phyloP scores from a whole-genome alignment of 495 filamentous ascomycete genomes.

The Aspergillus bridgeri region DNA sequence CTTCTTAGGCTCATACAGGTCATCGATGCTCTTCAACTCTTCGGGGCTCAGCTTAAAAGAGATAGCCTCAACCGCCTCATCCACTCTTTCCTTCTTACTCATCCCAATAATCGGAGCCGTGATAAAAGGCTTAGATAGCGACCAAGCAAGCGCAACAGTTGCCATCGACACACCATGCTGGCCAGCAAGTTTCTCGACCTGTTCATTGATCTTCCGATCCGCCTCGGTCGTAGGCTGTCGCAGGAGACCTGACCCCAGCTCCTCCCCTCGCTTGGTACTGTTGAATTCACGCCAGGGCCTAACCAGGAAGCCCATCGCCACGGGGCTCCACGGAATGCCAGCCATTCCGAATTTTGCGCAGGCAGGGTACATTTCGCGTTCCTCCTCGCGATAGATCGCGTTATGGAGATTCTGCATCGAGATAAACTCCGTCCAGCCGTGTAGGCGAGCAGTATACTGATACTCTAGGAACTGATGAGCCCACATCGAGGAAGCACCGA shows the following conservation, averaged over 20 bases:
- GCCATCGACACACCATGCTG: constrained; percentile 56
- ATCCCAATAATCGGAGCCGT: constrained; percentile 63
- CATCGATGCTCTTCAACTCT: constrained; percentile 59
- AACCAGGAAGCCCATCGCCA: constrained; percentile 43
- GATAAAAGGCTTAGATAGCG: constrained; percentile 45
- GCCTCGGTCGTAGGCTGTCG: constrained; percentile 20
- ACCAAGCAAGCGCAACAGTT: constrained; percentile 64
- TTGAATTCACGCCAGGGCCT: constrained; percentile 24
- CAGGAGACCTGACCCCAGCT: constrained; percentile 4
- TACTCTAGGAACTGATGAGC: constrained; percentile 61
- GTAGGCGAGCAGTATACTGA: constrained; percentile 57
- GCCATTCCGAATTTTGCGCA: constrained; percentile 65
- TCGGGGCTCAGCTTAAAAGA: constrained; percentile 50
- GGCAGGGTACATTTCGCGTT: constrained; percentile 70
- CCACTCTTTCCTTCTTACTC: constrained; percentile 54
- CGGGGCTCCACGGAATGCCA: constrained; percentile 53
- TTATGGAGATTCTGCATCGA: constrained; percentile 77
- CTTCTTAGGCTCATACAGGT: constrained; percentile 48
- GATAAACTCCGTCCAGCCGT: constrained; percentile 73
- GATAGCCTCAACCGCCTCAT: constrained; percentile 51
- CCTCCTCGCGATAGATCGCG: constrained; percentile 71
- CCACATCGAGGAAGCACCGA: constrained; percentile 67
- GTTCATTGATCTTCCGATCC: constrained; percentile 50
- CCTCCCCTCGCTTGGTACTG: constrained; percentile 18
- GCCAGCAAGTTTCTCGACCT: constrained; percentile 59